Evolutionary conservation across 768 basidiomycete species (phyloP), one percentile per base, ranked within the genome.

Genomic region (Auricularia auricula-judae): DNA sequence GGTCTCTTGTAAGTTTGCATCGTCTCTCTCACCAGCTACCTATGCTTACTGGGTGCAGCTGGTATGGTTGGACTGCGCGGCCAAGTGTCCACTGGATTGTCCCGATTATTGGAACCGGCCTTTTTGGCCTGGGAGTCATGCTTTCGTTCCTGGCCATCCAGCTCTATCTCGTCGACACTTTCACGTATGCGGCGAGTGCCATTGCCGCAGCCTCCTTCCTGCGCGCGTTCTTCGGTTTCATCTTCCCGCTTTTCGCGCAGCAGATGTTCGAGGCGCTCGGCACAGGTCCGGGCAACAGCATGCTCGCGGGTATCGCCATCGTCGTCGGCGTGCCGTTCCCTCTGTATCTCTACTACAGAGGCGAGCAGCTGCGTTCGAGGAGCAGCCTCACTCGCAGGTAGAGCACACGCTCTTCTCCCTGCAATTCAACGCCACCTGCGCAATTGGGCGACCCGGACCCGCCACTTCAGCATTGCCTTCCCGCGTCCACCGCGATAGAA

Each of bases 1-100:
- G 89, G 87, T 18, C 68, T 71, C 34, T 60, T 69, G 68, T 70
- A 42, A 42, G 69, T 68, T 12, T 29, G 29, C 29, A 29, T 29
- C 29, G 29, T 53, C 44, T 33, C 21, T 5, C 5, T 51, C 16
- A 12, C 47, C 47, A 10, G 18, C 10, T 51, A 18, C 21, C 21
- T 16, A 16, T 51, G 18, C 47, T 51, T 12, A 21, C 18, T 51
- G 1, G 18, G 11, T 51, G 8, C 47, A 65, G 64, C 61, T 68
- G 67, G 67, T 68, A 68, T 51, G 68, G 68, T 2, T 68, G 68
- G 68, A 66, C 67, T 21, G 67, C 68, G 5, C 42, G 61, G 33
- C 62, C 64, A 18, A 42, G 59, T n/a, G 29, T 62, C 3, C 66
- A 65, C 56, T 68, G 64, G 64, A 68, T 68, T 18, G 61, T 68